phyloP scores from a whole-genome alignment of 306 rosid genomes.

The Morella rubra region DNA sequence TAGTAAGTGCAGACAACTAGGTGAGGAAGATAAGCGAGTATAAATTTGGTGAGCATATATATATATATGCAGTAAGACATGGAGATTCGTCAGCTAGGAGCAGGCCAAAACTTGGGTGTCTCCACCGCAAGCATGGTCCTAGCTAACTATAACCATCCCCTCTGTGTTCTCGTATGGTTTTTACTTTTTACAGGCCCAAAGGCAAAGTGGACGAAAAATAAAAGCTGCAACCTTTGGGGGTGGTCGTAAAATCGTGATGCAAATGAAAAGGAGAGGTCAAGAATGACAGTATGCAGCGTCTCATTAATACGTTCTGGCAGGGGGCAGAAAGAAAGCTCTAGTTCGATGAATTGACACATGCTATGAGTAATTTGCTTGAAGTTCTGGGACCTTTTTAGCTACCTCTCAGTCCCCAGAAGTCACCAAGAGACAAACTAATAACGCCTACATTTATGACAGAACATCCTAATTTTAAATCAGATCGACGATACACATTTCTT shows the following conservation, averaged over 20 bases:
- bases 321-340: conserved; percentile 21
- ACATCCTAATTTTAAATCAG: neutral
- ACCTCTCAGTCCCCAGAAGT: neutral
- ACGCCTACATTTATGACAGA: neutral
- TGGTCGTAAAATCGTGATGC: neutral
- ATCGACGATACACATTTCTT: neutral
- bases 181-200: neutral
- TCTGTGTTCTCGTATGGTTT: neutral
- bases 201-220: neutral
- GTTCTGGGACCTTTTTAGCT: neutral
- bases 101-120: too few species aligned
- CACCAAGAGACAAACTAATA: neutral
- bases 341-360: conserved; percentile 29
- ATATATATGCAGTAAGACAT: too few species aligned
- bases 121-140: too few species aligned
- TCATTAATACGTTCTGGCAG: conserved; percentile 16
- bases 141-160: neutral
- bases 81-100: too few species aligned
- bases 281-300: conserved; percentile 1
- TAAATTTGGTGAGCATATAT: too few species aligned
- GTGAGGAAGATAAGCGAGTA: too few species aligned
- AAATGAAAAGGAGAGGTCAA: conserved; percentile 20
- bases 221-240: neutral
- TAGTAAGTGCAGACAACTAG: too few species aligned
- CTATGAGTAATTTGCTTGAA: conserved; percentile 8